phyloP scores from a whole-genome alignment of 768 basidiomycete genomes.

The button mushroom (Agaricus bisporus) region DNA sequence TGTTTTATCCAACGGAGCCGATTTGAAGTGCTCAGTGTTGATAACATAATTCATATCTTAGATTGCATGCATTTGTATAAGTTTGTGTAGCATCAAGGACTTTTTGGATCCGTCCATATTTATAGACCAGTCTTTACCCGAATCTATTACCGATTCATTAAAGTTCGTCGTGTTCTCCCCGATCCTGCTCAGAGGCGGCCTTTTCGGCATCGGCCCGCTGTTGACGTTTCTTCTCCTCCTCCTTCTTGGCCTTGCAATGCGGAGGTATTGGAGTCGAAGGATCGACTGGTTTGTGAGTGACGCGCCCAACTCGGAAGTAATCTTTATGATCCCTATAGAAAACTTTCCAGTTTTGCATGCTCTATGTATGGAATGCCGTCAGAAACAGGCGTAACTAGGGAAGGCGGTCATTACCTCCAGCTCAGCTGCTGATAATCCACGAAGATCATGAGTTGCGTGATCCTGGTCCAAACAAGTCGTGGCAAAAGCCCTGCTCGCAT shows the following conservation, averaged over 20 bases:
- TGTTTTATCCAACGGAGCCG: not conserved
- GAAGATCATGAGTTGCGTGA: slow-evolving; percentile 87
- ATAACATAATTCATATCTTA: slow-evolving; percentile 4
- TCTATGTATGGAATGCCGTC: slow-evolving; percentile 31
- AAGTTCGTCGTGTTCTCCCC: slow-evolving; percentile 31
- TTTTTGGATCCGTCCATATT: not conserved
- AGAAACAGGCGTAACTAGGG: not conserved
- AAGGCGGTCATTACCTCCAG: slow-evolving; percentile 39
- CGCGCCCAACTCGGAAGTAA: slow-evolving; percentile 73
- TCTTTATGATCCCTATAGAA: slow-evolving; percentile 82
- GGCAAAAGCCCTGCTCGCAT: slow-evolving; percentile 88
- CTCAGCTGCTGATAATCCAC: slow-evolving; percentile 72
- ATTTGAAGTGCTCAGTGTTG: not conserved
- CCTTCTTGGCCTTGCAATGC: slow-evolving; percentile 66
- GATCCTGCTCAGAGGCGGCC: slow-evolving; percentile 11
- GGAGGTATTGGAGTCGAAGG: slow-evolving; percentile 67
- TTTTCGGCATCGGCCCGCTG: slow-evolving; percentile 16
- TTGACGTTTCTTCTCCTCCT: slow-evolving; percentile 23
- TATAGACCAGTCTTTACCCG: not conserved
- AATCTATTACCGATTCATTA: slow-evolving; percentile 16
- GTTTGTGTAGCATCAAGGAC: not conserved
- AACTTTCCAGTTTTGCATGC: slow-evolving; percentile 82
- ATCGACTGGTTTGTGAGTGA: slow-evolving; percentile 73
- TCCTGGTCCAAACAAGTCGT: slow-evolving; percentile 84
- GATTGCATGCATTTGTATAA: not conserved